A percentile compares a stretch with the other conserved stretches of the same genome.
Evolutionary conservation across 352 stramenopile species (phyloP).

Genomic region (Globisporangium alternatum): DNA sequence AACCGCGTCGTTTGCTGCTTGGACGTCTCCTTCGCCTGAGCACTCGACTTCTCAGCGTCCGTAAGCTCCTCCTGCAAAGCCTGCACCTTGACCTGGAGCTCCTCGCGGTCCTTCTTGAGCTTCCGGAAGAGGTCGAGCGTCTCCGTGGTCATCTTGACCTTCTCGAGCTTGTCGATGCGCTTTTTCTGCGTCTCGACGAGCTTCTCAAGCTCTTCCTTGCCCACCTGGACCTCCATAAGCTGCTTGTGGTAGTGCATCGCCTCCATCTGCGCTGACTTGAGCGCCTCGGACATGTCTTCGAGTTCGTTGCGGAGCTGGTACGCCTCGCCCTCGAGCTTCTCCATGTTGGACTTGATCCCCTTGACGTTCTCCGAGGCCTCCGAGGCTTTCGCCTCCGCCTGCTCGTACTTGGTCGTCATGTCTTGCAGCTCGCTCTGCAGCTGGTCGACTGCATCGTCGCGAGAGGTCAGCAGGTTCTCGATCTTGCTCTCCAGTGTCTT

Average conservation of each 20-base stretch:
- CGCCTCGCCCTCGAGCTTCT: conserved; percentile 52
- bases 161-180: conserved; percentile 76
- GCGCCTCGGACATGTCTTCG: conserved; percentile 44
- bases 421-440: conserved; percentile 28
- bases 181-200: conserved; percentile 51
- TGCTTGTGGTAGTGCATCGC: conserved; percentile 49
- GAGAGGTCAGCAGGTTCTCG: conserved; percentile 27
- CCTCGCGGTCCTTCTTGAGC: conserved; percentile 54
- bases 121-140: conserved; percentile 68
- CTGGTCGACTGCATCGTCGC: conserved; percentile 25
- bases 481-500: conserved; percentile 26
- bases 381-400: conserved; percentile 18
- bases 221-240: conserved; percentile 33
- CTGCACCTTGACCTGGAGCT: conserved; percentile 46
- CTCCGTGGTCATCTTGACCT: conserved; percentile 82
- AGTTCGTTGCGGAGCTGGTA: conserved; percentile 43
- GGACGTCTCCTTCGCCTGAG: conserved; percentile 11
- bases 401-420: conserved; percentile 26
- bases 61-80: conserved; percentile 29
- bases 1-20: conserved; percentile 24
- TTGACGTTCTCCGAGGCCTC: conserved; percentile 24
- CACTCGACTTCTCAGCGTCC: neutral
- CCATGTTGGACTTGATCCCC: conserved; percentile 38
- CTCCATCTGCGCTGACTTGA: conserved; percentile 58
- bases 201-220: conserved; percentile 43